These are phyloP conservation scores for Starmerella apis DNA, from an alignment of 805 yeast genomes.

Conservation along the genomic window DNA sequence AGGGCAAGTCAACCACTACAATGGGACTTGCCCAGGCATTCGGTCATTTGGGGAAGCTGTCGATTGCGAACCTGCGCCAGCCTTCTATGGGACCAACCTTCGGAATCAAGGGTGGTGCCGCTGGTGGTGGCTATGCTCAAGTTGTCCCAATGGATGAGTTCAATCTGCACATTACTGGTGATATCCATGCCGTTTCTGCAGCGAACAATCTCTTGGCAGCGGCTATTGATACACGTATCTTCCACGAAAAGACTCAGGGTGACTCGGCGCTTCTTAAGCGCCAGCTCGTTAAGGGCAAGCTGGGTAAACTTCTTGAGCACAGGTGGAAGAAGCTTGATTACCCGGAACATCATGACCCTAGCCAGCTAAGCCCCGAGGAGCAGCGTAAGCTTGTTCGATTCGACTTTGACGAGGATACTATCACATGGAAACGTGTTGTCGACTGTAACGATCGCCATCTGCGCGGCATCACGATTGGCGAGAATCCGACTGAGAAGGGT, in stretches of 20 bases:
- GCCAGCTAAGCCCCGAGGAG: slow-evolving; percentile 68
- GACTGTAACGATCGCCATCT: slow-evolving; percentile 90
- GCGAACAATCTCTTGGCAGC: slow-evolving; percentile 93
- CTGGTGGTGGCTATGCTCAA: slow-evolving; percentile 97
- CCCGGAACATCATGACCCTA: slow-evolving; percentile 56
- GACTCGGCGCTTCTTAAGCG: slow-evolving; percentile 63
- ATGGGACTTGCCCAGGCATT: slow-evolving; percentile 91
- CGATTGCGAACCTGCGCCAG: slow-evolving; percentile 92
- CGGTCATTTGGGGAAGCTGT: slow-evolving; percentile 69
- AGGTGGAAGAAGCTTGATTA: slow-evolving; percentile 73
- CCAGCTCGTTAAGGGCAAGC: slow-evolving; percentile 66
- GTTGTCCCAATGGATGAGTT: slow-evolving; percentile 99
- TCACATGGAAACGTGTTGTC: slow-evolving; percentile 86
- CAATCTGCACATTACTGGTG: slow-evolving; percentile 96
- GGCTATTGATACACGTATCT: slow-evolving; percentile 92
- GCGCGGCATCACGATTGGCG: slow-evolving; percentile 79
- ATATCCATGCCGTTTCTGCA: slow-evolving; percentile 89
- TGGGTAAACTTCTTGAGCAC: slow-evolving; percentile 46
- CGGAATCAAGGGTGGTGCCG: slow-evolving; percentile 99
- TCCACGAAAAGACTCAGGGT: slow-evolving; percentile 83
- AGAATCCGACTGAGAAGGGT: slow-evolving; percentile 89
- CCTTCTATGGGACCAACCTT: slow-evolving; percentile 99
- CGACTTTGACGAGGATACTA: slow-evolving; percentile 79
- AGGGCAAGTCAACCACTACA: slow-evolving; percentile 94
- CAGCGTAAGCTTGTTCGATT: slow-evolving; percentile 63